Conservation (phyloP, 345 rosid species). For the Tarenaya hassleriana region DNA sequence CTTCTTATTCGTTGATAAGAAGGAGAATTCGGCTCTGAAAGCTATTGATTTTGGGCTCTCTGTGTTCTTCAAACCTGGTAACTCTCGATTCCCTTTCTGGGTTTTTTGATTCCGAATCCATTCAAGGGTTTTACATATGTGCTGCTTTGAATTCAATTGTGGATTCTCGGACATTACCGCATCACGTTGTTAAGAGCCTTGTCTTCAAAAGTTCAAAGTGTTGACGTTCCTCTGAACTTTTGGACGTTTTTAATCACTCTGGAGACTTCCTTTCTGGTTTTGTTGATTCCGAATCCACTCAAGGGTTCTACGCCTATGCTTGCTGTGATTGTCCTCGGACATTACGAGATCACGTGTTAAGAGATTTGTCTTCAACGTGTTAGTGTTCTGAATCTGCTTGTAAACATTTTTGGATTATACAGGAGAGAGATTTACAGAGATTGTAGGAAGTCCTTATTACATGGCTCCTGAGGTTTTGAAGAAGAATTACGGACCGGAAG, state of each 20-base stretch:
- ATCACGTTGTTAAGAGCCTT: no score
- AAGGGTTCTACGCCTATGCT: no score
- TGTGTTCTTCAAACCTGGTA: constrained; percentile 89
- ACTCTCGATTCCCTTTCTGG: not conserved
- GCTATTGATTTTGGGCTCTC: constrained; percentile 95
- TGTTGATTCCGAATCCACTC: no score
- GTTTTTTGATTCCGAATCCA: not conserved
- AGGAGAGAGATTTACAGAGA: constrained; percentile 83
- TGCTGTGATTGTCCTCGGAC: no score
- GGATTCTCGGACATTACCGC: no score
- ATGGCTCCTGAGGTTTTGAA: constrained; percentile 95
- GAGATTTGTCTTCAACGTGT: not conserved
- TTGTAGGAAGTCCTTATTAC: constrained; percentile 92
- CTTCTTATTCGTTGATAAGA: constrained; percentile 83
- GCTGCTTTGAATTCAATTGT: no score
- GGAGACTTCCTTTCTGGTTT: no score
- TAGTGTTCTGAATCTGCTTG: not conserved
- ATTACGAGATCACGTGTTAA: not conserved
- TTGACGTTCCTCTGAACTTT: constrained; percentile 1
- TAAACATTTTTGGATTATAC: constrained; percentile 8
- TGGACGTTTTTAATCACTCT: no score
- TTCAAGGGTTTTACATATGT: no score
- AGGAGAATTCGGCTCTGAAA: constrained; percentile 78
- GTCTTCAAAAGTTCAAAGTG: not conserved
- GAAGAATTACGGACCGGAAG: constrained; percentile 86